A percentile compares a stretch with the other conserved stretches of the same genome.
Conservation (phyloP, 140 eudicot species). For the Flaveria floridana region DNA sequence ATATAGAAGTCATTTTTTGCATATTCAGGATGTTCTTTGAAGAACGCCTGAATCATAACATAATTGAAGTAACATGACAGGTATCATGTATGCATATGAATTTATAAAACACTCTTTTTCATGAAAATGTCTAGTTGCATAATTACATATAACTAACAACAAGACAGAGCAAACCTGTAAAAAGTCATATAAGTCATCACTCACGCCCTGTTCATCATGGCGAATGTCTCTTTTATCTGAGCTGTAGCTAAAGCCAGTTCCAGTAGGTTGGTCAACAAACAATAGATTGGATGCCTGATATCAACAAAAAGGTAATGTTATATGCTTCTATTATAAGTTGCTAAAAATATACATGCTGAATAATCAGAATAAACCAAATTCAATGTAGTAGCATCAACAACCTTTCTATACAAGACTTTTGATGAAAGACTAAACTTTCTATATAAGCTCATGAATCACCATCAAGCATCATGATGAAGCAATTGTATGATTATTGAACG, state of each 20-base stretch:
- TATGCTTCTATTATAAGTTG: conserved; percentile 10
- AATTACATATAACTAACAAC: conserved; percentile 5
- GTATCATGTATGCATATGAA: neutral
- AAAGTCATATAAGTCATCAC: conserved; percentile 91
- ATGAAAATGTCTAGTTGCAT: conserved; percentile 1
- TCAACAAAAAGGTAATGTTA: conserved; percentile 28
- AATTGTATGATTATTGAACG: neutral
- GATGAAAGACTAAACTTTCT: neutral
- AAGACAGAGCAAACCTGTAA: conserved; percentile 62
- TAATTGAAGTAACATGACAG: neutral
- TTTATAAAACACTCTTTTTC: too few relatives aligned
- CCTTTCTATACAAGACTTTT: neutral
- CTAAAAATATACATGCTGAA: neutral
- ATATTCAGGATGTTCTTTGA: conserved; percentile 79
- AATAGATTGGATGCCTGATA: conserved; percentile 82
- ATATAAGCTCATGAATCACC: conserved; percentile 2
- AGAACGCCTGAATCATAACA: conserved; percentile 64
- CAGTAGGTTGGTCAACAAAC: conserved; percentile 93
- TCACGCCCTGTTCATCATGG: conserved; percentile 78
- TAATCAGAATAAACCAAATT: neutral
- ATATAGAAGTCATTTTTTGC: conserved; percentile 83
- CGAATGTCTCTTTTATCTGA: conserved; percentile 74
- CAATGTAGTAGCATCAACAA: conserved; percentile 7
- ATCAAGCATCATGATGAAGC: conserved; percentile 19
- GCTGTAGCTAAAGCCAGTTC: conserved; percentile 96